These are phyloP conservation scores for Nothophytophthora sp. DNA, from an alignment of 352 stramenopile genomes.

Conservation along the genomic window DNA sequence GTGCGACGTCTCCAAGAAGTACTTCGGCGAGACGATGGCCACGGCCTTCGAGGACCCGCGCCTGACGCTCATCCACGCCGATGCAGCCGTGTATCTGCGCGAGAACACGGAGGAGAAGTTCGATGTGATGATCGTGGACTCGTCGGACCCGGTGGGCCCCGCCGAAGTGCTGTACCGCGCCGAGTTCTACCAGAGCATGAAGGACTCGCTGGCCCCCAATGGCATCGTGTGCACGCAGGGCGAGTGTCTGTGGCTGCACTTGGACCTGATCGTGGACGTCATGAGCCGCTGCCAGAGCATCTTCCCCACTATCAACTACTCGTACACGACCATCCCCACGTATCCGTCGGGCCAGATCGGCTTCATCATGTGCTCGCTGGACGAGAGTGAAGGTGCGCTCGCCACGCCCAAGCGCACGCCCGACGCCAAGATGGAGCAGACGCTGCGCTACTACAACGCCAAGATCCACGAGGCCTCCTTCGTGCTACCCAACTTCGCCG, in stretches of 20 bases:
- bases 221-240: conserved; percentile 93
- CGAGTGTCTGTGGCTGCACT: conserved; percentile 99
- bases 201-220: conserved; percentile 83
- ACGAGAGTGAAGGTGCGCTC: conserved; percentile 57
- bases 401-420: conserved; percentile 72
- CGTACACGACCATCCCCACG: conserved; percentile 98
- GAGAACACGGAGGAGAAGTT: conserved; percentile 88
- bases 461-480: conserved; percentile 96
- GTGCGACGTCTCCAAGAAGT: conserved; percentile 96
- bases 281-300: conserved; percentile 88
- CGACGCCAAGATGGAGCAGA: conserved; percentile 53
- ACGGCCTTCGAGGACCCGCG: conserved; percentile 96
- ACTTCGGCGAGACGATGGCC: conserved; percentile 89
- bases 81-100: conserved; percentile 90
- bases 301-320: conserved; percentile 98
- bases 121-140: conserved; percentile 98
- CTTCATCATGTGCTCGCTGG: conserved; percentile 93
- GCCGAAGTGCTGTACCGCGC: conserved; percentile 95
- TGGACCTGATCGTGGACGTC: conserved; percentile 97
- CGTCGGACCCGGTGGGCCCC: conserved; percentile 94
- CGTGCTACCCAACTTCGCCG: conserved; percentile 95
- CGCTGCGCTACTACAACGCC: conserved; percentile 95
- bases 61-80: conserved; percentile 93
- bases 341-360: conserved; percentile 99
- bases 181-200: conserved; percentile 96